phyloP scores from a whole-genome alignment of 495 filamentous ascomycete genomes.

The Penicillium samsonianum region DNA sequence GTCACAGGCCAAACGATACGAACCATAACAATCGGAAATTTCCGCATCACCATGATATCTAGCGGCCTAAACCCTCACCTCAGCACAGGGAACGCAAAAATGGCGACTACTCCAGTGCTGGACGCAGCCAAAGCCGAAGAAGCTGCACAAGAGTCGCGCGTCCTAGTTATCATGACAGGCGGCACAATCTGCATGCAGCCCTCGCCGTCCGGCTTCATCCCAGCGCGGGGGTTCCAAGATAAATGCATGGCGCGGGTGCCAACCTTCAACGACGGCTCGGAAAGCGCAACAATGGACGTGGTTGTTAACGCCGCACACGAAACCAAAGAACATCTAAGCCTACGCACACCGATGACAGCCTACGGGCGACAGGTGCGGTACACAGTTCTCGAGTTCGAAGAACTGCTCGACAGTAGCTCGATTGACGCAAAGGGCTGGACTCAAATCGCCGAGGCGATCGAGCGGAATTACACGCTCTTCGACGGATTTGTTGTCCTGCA shows the following conservation, averaged over 20 bases:
- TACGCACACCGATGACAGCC: slow-evolving; percentile 78
- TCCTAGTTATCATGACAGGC: slow-evolving; percentile 90
- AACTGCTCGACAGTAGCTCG: slow-evolving; percentile 86
- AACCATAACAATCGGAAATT: background rate
- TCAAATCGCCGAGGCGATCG: slow-evolving; percentile 71
- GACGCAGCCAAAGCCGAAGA: slow-evolving; percentile 28
- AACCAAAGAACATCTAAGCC: slow-evolving; percentile 52
- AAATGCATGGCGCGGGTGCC: slow-evolving; percentile 80
- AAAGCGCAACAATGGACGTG: slow-evolving; percentile 55
- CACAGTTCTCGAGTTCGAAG: slow-evolving; percentile 80
- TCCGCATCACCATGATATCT: slow-evolving; percentile 1
- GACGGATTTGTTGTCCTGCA: slow-evolving; percentile 97
- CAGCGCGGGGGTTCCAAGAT: slow-evolving; percentile 79
- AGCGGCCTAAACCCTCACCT: background rate
- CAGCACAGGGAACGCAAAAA: slow-evolving; percentile 15
- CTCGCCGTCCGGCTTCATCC: slow-evolving; percentile 64
- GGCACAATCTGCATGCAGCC: slow-evolving; percentile 95
- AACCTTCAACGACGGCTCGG: slow-evolving; percentile 84
- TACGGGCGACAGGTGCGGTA: slow-evolving; percentile 86
- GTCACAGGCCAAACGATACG: background rate
- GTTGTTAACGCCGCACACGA: slow-evolving; percentile 49
- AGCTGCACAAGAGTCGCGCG: slow-evolving; percentile 64
- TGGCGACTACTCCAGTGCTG: slow-evolving; percentile 32
- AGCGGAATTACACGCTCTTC: slow-evolving; percentile 82
- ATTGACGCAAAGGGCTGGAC: slow-evolving; percentile 91